These are phyloP conservation scores for Selenicereus undatus DNA, from an alignment of 148 eudicot species.

Conservation along the genomic window DNA sequence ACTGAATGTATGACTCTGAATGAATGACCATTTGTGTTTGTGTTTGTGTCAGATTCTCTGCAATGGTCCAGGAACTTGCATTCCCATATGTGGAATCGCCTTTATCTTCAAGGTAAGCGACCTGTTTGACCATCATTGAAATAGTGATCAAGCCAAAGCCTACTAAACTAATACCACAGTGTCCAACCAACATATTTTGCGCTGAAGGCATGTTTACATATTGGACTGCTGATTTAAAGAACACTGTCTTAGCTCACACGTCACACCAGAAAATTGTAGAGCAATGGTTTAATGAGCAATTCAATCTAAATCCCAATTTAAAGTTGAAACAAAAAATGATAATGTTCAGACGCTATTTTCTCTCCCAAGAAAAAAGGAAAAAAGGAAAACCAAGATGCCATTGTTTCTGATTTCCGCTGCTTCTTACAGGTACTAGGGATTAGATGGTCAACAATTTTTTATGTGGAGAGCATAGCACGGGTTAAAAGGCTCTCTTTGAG, in stretches of 20 bases:
- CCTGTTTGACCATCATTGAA: neutral
- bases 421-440: conserved; percentile 63
- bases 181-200: neutral
- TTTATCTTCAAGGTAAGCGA: conserved; percentile 69
- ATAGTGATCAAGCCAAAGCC: neutral
- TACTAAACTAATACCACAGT: neutral
- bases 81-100: conserved; percentile 76
- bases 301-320: too few relatives aligned
- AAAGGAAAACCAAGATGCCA: neutral
- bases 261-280: too few relatives aligned
- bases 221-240: neutral
- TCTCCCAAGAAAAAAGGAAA: neutral
- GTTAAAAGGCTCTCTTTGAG: conserved; percentile 76
- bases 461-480: conserved; percentile 90
- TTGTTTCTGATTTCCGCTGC: neutral
- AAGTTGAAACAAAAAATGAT: too few relatives aligned
- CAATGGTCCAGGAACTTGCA: conserved; percentile 94
- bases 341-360: neutral
- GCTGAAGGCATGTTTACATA: neutral
- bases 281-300: too few relatives aligned
- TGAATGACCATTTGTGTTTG: neutral
- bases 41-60: conserved; percentile 59
- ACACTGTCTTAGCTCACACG: too few relatives aligned
- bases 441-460: conserved; percentile 81
- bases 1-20: neutral